phyloP scores from a whole-genome alignment of 495 filamentous ascomycete species.

The Podospora sp. region DNA sequence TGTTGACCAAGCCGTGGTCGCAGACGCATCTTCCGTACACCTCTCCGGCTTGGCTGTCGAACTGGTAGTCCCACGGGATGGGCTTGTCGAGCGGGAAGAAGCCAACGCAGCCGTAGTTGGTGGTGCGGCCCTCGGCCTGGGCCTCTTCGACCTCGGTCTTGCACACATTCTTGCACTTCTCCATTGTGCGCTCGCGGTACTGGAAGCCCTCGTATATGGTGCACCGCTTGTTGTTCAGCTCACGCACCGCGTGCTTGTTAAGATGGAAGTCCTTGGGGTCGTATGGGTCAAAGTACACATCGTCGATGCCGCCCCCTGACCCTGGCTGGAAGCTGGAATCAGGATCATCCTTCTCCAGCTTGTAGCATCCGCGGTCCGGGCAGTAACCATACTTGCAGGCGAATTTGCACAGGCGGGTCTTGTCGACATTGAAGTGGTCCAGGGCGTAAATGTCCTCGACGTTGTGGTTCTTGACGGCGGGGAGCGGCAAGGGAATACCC shows the following conservation, averaged over 20 bases:
- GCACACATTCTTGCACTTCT: not conserved
- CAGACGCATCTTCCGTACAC: constrained; percentile 16
- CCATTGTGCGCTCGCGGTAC: not conserved
- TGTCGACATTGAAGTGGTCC: constrained; percentile 2
- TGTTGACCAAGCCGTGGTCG: constrained; percentile 22
- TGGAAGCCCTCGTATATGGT: constrained; percentile 1
- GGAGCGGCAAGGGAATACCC: not conserved
- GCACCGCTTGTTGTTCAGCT: constrained; percentile 6
- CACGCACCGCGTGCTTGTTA: not conserved
- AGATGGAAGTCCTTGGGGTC: not conserved
- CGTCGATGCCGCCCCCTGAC: too few relatives aligned
- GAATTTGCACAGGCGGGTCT: constrained; percentile 11
- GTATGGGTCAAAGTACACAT: too few relatives aligned
- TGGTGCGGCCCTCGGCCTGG: constrained; percentile 14
- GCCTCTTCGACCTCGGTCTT: constrained; percentile 15
- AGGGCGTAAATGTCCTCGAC: constrained; percentile 2
- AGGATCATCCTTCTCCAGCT: not conserved
- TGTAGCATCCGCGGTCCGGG: constrained; percentile 1
- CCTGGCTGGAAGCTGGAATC: too few relatives aligned
- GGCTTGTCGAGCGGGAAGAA: constrained; percentile 8
- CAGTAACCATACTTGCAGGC: constrained; percentile 9
- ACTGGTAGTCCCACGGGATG: not conserved
- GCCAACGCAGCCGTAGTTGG: constrained; percentile 25
- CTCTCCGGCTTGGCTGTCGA: not conserved
- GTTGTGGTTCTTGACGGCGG: not conserved